Base-by-base conservation (phyloP, 2,329 filamentous ascomycete genomes). In the Colletotrichum trifolii region DNA sequence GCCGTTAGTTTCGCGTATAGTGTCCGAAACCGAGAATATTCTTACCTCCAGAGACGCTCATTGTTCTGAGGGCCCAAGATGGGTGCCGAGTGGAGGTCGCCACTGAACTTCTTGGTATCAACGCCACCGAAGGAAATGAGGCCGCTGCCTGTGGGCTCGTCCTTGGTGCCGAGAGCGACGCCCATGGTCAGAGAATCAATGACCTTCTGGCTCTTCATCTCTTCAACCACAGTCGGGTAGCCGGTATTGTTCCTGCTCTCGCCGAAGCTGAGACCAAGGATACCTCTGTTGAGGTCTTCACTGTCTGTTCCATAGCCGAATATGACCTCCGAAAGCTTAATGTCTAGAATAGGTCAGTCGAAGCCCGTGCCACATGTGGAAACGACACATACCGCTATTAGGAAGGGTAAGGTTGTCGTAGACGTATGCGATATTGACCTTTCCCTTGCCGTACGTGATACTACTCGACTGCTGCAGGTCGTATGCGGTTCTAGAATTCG, bases 41-140 rank as follows among this genome's bases (percentile, higher is more conserved):
- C 62, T 35, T 45, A 71, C 61, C 71, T 63, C 53, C 63, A 65
- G n/a, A 73, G 59, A 9, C 64, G 57, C 50, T 75, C 74, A 47
- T 54, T 46, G 39, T 65, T 66, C 64, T 72, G 70, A 1, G 73
- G 75, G 3, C 61, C 57, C 15, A 76, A 71, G 50, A 76, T 75
- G 33, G 70, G 69, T 35, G 69, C 67, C 17, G 70, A 68, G 60
- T 71, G 64, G 35, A 78, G 72, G 25, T 75, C 68, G 45, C 81
- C 81, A 13, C 68, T 71, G 60, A 76, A 84, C 70, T 83, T 82
- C 46, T 74, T 77, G 15, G 79, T 82, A 71, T 83, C 81, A 36
- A 83, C 74, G 49, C 81, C 81, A 46, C 81, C 81, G 64, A 84
- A 83, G 25, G 82, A 73, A 60, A 78, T 68, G 43, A 71, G 66